Evolutionary conservation across 495 filamentous ascomycete species (phyloP).

Genomic region (Podospora comata): DNA sequence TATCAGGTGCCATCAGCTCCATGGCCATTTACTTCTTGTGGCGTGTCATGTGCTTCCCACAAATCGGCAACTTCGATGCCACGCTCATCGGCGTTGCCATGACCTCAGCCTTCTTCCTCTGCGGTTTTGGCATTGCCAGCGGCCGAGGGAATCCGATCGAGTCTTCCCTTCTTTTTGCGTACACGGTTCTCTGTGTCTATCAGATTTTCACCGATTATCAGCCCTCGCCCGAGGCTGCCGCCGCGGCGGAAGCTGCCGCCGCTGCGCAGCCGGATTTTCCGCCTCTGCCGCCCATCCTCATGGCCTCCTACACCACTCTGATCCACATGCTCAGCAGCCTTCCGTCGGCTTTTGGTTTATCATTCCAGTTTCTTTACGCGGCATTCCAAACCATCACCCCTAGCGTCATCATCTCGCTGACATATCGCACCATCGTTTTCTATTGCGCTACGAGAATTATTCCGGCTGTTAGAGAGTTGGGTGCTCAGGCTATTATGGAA

Average conservation of each 20-base stretch:
- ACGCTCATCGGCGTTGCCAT: slow-evolving; percentile 88
- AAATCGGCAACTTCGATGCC: slow-evolving; percentile 90
- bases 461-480: slow-evolving; percentile 82
- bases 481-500: slow-evolving; percentile 74
- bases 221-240: slow-evolving; percentile 61
- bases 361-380: slow-evolving; percentile 80
- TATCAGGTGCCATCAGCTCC: slow-evolving; percentile 87
- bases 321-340: slow-evolving; percentile 78
- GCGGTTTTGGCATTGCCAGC: slow-evolving; percentile 90
- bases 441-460: slow-evolving; percentile 97
- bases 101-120: slow-evolving; percentile 85
- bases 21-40: slow-evolving; percentile 95
- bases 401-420: slow-evolving; percentile 87
- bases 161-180: slow-evolving; percentile 92
- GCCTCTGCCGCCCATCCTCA: slow-evolving; percentile 90
- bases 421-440: slow-evolving; percentile 88
- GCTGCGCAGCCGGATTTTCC: slow-evolving; percentile 74
- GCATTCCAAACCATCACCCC: slow-evolving; percentile 92
- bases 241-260: slow-evolving; percentile 47
- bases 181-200: slow-evolving; percentile 94
- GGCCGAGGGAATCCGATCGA: slow-evolving; percentile 95
- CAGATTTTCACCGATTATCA: slow-evolving; percentile 99
- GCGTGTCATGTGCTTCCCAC: slow-evolving; percentile 88
- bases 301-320: slow-evolving; percentile 95
- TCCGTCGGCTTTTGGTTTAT: slow-evolving; percentile 77